These are phyloP conservation scores for Paxillus rubicundulus DNA, from an alignment of 768 basidiomycete genomes.

Conservation along the genomic window DNA sequence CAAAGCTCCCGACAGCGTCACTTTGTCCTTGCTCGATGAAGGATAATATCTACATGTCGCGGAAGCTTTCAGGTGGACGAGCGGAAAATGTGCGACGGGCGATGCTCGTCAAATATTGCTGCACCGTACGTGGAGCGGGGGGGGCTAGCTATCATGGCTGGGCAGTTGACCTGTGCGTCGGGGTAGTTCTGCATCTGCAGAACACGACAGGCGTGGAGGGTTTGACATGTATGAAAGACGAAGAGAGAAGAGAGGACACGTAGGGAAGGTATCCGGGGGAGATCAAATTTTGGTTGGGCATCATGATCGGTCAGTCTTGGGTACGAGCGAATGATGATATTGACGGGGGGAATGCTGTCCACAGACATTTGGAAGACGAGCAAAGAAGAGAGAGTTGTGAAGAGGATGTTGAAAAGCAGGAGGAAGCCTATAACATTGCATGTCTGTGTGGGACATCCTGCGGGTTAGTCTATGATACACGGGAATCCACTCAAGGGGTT, in stretches of 20 bases:
- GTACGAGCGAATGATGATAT: slow-evolving; percentile 41
- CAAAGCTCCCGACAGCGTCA: slow-evolving; percentile 7
- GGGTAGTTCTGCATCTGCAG: slow-evolving; percentile 28
- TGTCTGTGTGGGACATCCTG: slow-evolving; percentile 10
- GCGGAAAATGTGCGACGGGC: too few species aligned
- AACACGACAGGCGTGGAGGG: slow-evolving; percentile 15
- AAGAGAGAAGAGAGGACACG: slow-evolving; percentile 29
- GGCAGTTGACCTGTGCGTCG: slow-evolving; percentile 16
- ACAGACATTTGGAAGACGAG: slow-evolving; percentile 4
- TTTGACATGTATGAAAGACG: slow-evolving; percentile 39
- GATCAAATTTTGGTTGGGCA: slow-evolving; percentile 17
- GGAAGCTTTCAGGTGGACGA: too few species aligned
- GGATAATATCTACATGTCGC: too few species aligned
- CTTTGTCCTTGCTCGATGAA: slow-evolving; percentile 22
- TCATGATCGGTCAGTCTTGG: slow-evolving; percentile 31
- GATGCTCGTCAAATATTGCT: slow-evolving; percentile 39
- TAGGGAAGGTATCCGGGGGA: slow-evolving; percentile 38
- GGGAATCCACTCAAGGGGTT: slow-evolving; percentile 1
- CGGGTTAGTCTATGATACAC: background rate
- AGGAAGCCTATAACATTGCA: slow-evolving; percentile 16
- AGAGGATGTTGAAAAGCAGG: slow-evolving; percentile 2
- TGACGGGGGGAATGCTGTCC: slow-evolving; percentile 31
- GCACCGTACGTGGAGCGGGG: slow-evolving; percentile 13
- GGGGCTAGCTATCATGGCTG: too few species aligned
- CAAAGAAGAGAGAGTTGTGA: slow-evolving; percentile 1